These are phyloP conservation scores for Scutellaria galericulata DNA, from an alignment of 257 asterid species.

Conservation along the genomic window DNA sequence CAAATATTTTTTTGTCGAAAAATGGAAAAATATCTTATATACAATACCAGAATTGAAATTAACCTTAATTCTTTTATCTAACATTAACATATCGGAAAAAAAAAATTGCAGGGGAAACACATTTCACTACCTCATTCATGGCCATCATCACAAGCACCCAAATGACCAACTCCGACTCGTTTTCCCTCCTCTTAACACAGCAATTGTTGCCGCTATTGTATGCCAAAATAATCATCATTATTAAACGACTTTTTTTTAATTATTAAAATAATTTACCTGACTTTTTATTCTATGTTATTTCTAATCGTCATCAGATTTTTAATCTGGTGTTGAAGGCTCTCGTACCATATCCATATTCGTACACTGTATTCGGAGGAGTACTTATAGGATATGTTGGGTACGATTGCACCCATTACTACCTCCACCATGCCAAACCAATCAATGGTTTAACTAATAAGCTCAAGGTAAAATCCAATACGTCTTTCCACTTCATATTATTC, in stretches of 20 bases:
- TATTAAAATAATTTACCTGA: too few relatives aligned
- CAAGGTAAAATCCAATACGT: slow-evolving; percentile 48
- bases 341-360: slow-evolving; percentile 43
- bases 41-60: too few relatives aligned
- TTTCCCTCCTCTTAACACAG: neutral
- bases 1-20: too few relatives aligned
- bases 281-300: neutral
- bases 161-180: slow-evolving; percentile 4
- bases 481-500: neutral
- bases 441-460: slow-evolving; percentile 52
- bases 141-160: slow-evolving; percentile 24
- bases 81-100: too few relatives aligned
- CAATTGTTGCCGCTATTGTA: slow-evolving; percentile 37
- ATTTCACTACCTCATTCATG: slow-evolving; percentile 14
- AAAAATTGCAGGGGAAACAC: slow-evolving; percentile 23
- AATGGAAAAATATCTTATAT: too few relatives aligned
- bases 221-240: neutral
- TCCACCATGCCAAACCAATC: slow-evolving; percentile 71
- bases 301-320: slow-evolving; percentile 54
- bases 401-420: slow-evolving; percentile 80
- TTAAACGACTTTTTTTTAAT: neutral
- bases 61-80: too few relatives aligned
- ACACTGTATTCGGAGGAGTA: slow-evolving; percentile 61
- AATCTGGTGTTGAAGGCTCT: slow-evolving; percentile 41
- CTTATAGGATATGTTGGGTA: slow-evolving; percentile 72